A percentile compares a stretch with the other conserved stretches of the same genome.
Conservation (phyloP, 768 basidiomycete species). For the Hericium alpestre region DNA sequence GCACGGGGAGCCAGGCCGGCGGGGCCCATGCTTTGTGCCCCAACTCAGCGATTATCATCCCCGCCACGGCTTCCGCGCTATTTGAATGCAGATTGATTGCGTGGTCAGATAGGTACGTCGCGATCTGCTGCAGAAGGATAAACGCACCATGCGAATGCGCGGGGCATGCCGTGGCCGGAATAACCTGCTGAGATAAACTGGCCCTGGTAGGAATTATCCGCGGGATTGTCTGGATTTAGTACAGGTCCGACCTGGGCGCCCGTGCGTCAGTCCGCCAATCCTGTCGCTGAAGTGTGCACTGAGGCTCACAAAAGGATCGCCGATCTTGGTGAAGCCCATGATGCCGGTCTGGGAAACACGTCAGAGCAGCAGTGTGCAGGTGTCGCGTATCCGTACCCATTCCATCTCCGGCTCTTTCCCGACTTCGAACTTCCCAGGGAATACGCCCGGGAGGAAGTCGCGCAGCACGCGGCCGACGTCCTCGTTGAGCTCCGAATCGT, state of each 20-base stretch:
- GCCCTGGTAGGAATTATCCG: constrained; percentile 28
- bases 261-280: neutral
- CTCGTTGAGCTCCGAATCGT: constrained; percentile 47
- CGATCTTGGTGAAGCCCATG: constrained; percentile 58
- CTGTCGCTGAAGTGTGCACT: neutral
- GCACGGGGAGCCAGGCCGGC: constrained; percentile 53
- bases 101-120: neutral
- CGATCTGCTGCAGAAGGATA: neutral
- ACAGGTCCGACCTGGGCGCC: constrained; percentile 52
- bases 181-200: constrained; percentile 70
- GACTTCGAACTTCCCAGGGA: constrained; percentile 41
- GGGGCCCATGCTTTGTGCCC: constrained; percentile 31
- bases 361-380: neutral
- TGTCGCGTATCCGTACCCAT: constrained; percentile 45
- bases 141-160: constrained; percentile 57
- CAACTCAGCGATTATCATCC: constrained; percentile 47
- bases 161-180: constrained; percentile 74
- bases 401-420: constrained; percentile 58
- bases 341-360: constrained; percentile 57
- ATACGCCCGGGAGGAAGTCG: constrained; percentile 49
- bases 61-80: constrained; percentile 53
- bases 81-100: neutral
- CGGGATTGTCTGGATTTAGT: constrained; percentile 17
- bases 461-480: constrained; percentile 39
- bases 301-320: constrained; percentile 58